Base-by-base conservation (phyloP, 1,139 yeast species). In the Kodamaea suecica region DNA sequence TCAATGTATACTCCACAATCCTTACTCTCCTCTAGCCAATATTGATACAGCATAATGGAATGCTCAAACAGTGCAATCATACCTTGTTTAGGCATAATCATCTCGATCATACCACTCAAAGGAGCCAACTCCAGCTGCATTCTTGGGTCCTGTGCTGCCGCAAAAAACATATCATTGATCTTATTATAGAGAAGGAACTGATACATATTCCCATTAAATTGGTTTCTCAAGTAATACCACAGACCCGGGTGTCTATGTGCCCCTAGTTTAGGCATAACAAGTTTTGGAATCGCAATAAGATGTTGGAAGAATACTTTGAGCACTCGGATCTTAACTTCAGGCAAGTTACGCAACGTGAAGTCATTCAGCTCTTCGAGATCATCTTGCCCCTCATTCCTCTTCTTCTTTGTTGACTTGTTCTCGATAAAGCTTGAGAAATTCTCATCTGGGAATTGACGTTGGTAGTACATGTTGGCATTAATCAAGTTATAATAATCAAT, bases 181-280 rank as follows among this genome's bases (percentile, higher is more conserved):
- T 63, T 63, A 37, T 47, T 53, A 50, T 59, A 70, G 38, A 72
- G 41, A 45, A 70, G 37, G 47, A 58, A 63, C 57, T 64, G 58
- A 55, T 64, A 39, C 42, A 63, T 47, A 50, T 70, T 57, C 5
- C 70, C 65, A 40, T 66, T 49, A 48, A 73, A 62, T 55, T 51
- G 53, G 61, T 63, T 66, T 31, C 73, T 48, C 35, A 66, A 41
- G 40, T 61, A 64, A 42, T 57, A 66, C 72, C 72, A 66, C 49
- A 59, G 61, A 0, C 73, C 72, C 2, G 70, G 66, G 43, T 66
- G 73, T 41, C 73, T 55, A 43, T 65, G 68, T 12, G 58, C 61
- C 3, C 63, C 62, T 25, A 66, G 43, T 34, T 61, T 62, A 2
- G 71, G 71, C 24, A 66, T 57, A 36, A 55, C 55, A 27, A 64